These are phyloP conservation scores for Saccharum spontaneum DNA, from an alignment of 176 grass and related monocot species.

Conservation along the genomic window DNA sequence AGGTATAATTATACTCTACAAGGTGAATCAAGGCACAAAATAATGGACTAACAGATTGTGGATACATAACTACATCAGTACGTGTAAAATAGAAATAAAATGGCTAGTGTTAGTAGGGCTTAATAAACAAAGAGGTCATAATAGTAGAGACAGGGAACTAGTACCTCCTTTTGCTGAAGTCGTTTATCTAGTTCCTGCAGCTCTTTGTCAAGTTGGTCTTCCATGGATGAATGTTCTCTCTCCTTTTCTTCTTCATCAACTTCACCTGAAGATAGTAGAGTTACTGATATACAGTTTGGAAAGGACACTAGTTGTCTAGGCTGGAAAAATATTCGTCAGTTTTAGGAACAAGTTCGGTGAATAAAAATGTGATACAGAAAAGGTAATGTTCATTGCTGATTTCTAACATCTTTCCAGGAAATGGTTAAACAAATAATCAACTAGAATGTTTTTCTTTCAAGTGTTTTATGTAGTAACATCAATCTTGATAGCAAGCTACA, in stretches of 20 bases:
- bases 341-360: neutral
- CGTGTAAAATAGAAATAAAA: neutral
- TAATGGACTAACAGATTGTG: neutral
- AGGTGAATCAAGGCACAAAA: conserved; percentile 10
- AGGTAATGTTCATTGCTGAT: neutral
- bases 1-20: conserved; percentile 34
- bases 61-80: neutral
- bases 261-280: conserved; percentile 49
- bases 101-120: neutral
- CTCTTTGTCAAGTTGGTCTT: conserved; percentile 85
- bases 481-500: neutral
- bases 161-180: conserved; percentile 96
- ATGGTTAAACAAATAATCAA: neutral
- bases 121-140: neutral
- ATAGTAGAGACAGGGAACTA: neutral
- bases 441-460: neutral
- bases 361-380: neutral
- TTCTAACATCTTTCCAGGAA: neutral
- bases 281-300: neutral
- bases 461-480: neutral
- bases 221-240: conserved; percentile 85
- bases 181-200: conserved; percentile 82
- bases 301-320: neutral
- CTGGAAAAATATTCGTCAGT: neutral
- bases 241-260: conserved; percentile 88